phyloP scores from a whole-genome alignment of 1,284 basidiomycete species.

The Chalciporus sp. region DNA sequence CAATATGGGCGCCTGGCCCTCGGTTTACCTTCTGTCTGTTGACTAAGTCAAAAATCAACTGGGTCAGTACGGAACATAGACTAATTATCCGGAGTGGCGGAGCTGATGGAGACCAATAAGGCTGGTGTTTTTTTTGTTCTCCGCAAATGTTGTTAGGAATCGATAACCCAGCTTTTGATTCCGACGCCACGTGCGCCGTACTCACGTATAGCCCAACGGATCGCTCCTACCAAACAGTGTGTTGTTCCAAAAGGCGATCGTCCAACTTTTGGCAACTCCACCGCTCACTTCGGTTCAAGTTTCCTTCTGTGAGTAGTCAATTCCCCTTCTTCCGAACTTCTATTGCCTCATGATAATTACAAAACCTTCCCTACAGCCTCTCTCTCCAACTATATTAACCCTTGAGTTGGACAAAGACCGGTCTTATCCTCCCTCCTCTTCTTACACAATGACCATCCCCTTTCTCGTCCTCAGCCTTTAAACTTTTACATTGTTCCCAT shows the following conservation, averaged over 20 bases:
- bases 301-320: not conserved
- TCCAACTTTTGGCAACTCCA: no score
- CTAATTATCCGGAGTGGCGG: not conserved
- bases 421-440: not conserved
- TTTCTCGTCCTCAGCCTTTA: conserved; percentile 2
- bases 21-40: not conserved
- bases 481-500: conserved; percentile 6
- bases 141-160: conserved; percentile 10
- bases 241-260: no score
- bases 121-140: conserved; percentile 1
- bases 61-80: not conserved
- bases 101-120: not conserved
- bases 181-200: conserved; percentile 22
- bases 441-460: not conserved
- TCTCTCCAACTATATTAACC: not conserved
- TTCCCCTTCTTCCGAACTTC: not conserved
- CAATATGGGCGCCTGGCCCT: not conserved
- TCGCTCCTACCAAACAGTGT: not conserved
- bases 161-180: conserved; percentile 19
- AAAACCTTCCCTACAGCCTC: not conserved
- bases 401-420: not conserved
- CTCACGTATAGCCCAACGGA: not conserved
- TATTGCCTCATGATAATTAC: not conserved
- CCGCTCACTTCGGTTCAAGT: not conserved
- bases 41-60: not conserved